phyloP scores from a whole-genome alignment of 306 rosid genomes.

The Calophaca sinica region DNA sequence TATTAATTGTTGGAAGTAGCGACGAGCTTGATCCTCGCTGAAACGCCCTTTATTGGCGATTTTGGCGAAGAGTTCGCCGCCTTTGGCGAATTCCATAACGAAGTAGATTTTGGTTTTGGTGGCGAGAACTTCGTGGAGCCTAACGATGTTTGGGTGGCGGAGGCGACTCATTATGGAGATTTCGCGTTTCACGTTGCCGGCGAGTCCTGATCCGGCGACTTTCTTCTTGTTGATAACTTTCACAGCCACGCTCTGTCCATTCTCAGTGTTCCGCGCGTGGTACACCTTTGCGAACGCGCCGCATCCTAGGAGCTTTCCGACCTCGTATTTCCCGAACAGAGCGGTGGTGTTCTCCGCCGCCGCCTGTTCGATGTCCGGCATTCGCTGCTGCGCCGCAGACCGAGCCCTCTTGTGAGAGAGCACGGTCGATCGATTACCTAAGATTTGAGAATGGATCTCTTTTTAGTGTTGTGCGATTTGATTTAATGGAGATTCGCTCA shows the following conservation, averaged over 20 bases:
- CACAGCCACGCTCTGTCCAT: constrained; percentile 68
- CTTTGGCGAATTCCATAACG: constrained; percentile 69
- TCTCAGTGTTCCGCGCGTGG: constrained; percentile 60
- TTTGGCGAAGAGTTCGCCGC: constrained; percentile 69
- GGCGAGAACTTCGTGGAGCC: constrained; percentile 73
- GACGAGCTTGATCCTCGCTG: constrained; percentile 60
- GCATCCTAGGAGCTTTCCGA: constrained; percentile 72
- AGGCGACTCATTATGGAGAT: constrained; percentile 71
- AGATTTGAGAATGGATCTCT: too few species aligned
- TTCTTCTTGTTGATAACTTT: constrained; percentile 77
- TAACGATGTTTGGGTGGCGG: constrained; percentile 66
- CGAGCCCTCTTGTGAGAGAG: constrained; percentile 32
- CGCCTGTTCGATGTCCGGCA: constrained; percentile 18
- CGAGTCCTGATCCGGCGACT: constrained; percentile 40
- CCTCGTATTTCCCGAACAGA: constrained; percentile 71
- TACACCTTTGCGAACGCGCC: constrained; percentile 86
- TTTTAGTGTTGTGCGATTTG: neutral
- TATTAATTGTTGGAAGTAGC: constrained; percentile 65
- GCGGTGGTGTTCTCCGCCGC: neutral
- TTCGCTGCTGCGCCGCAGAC: neutral
- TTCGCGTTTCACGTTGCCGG: constrained; percentile 70
- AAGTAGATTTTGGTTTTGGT: constrained; percentile 74
- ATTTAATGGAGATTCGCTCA: neutral
- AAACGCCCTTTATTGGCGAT: constrained; percentile 62
- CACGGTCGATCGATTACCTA: neutral